Conservation (phyloP, 1,284 basidiomycete species). For the Volvariella surrecta region DNA sequence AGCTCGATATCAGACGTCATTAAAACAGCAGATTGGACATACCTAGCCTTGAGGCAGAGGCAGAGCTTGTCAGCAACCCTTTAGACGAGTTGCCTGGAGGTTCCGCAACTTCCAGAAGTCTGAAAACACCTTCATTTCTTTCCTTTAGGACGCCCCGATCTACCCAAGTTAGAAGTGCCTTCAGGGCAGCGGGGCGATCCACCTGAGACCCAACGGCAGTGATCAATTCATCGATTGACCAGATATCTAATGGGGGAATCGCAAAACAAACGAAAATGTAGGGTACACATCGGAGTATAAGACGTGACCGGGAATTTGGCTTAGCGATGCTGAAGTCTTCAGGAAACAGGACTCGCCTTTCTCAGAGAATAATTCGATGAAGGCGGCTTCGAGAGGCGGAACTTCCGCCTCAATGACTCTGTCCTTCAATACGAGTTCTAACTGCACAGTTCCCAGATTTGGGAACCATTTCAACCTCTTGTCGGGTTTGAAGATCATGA, state of each 20-base stretch:
- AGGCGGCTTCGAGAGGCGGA: conserved; percentile 80
- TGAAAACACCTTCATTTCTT: conserved; percentile 47
- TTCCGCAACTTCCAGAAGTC: conserved; percentile 56
- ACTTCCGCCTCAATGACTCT: conserved; percentile 70
- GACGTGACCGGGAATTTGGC: too few relatives aligned
- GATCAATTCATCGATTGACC: conserved; percentile 62
- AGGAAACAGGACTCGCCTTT: conserved; percentile 33
- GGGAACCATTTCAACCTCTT: conserved; percentile 84
- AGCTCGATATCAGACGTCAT: too few relatives aligned
- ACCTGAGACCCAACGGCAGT: conserved; percentile 48
- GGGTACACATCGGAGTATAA: too few relatives aligned
- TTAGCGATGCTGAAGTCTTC: too few relatives aligned
- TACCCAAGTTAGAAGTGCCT: conserved; percentile 78
- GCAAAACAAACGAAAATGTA: too few relatives aligned
- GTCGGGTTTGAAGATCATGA: conserved; percentile 78
- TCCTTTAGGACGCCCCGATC: conserved; percentile 75
- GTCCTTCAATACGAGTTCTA: conserved; percentile 78
- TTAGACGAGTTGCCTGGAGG: conserved; percentile 15
- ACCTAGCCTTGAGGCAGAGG: too few relatives aligned
- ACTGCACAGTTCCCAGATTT: conserved; percentile 72
- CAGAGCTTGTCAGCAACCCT: not conserved
- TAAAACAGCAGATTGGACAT: too few relatives aligned
- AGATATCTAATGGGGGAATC: conserved; percentile 41
- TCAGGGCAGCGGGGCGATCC: conserved; percentile 55
- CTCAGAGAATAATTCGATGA: conserved; percentile 79